These are phyloP conservation scores for Stephanodiscus minutulus DNA, from an alignment of 108 stramenopile genomes.

Conservation along the genomic window DNA sequence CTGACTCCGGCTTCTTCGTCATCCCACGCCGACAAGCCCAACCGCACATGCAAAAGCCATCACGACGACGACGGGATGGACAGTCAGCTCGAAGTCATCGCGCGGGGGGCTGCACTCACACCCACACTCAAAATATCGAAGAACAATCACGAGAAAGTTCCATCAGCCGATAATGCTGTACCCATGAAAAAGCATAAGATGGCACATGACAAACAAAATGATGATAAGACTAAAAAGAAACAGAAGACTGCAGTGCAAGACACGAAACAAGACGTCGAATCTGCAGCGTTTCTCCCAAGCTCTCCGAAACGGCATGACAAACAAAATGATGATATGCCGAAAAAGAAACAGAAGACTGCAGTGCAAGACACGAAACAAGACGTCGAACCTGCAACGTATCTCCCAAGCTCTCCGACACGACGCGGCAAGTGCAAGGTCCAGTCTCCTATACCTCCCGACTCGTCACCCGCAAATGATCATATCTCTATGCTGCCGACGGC, in stretches of 20 bases:
- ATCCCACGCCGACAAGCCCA: not conserved
- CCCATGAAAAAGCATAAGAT: not conserved
- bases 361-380: not conserved
- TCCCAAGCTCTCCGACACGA: not conserved
- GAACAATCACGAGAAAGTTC: not conserved
- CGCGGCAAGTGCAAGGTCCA: not conserved
- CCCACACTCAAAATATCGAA: constrained; percentile 16
- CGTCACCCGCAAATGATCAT: constrained; percentile 12
- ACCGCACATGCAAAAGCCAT: not conserved
- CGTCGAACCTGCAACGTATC: not conserved
- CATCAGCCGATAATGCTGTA: not conserved
- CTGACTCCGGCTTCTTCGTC: not conserved
- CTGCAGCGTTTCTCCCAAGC: not conserved
- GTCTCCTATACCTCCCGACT: not conserved
- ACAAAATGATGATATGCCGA: not conserved
- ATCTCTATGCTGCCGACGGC: not conserved
- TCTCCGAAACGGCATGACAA: not conserved
- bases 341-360: constrained; percentile 1
- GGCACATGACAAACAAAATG: not conserved
- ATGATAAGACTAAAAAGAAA: not conserved
- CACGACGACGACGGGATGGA: constrained; percentile 13
- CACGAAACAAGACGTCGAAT: not conserved
- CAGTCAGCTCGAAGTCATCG: constrained; percentile 24
- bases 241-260: constrained; percentile 3
- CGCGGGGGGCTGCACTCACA: not conserved